Conservation (phyloP, 2,329 filamentous ascomycete species). For the Chaetomiaceae sp. region DNA sequence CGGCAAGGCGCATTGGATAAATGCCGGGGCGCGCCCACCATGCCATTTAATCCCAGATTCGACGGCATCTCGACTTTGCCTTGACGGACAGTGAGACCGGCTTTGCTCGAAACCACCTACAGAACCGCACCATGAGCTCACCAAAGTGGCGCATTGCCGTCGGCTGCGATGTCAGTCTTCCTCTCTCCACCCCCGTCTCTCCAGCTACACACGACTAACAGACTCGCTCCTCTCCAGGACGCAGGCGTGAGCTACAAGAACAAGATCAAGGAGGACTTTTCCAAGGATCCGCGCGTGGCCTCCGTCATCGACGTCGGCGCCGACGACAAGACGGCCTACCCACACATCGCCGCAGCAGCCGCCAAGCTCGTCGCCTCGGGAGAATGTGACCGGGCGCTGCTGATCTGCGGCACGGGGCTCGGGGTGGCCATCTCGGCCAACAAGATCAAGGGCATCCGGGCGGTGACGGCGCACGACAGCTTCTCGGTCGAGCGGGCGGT, state of each 20-base stretch:
- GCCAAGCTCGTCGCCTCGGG: slow-evolving; percentile 56
- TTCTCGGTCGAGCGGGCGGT: slow-evolving; percentile 78
- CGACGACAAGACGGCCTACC: slow-evolving; percentile 74
- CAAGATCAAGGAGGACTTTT: slow-evolving; percentile 66
- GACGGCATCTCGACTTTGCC: slow-evolving; percentile 8
- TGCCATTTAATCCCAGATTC: slow-evolving; percentile 14
- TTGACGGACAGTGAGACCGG: slow-evolving; percentile 3
- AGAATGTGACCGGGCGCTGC: slow-evolving; percentile 67
- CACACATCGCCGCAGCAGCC: slow-evolving; percentile 68
- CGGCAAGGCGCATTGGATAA: slow-evolving; percentile 24
- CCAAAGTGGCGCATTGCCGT: slow-evolving; percentile 48
- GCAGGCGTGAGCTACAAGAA: slow-evolving; percentile 75
- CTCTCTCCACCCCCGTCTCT: slow-evolving; percentile 5
- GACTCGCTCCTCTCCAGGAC: slow-evolving; percentile 38
- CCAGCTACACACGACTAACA: neutral
- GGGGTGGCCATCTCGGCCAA: slow-evolving; percentile 86
- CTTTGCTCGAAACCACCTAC: neutral
- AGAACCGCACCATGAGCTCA: slow-evolving; percentile 32
- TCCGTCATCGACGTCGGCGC: slow-evolving; percentile 67
- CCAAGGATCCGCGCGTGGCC: slow-evolving; percentile 59
- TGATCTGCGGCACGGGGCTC: slow-evolving; percentile 81
- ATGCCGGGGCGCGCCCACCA: slow-evolving; percentile 13
- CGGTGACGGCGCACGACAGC: slow-evolving; percentile 84
- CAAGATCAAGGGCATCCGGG: slow-evolving; percentile 76
- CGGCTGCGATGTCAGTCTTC: slow-evolving; percentile 45